Base-by-base conservation (phyloP, 192 early-diverging fungal species). In the Martensiomyces pterosporus region DNA sequence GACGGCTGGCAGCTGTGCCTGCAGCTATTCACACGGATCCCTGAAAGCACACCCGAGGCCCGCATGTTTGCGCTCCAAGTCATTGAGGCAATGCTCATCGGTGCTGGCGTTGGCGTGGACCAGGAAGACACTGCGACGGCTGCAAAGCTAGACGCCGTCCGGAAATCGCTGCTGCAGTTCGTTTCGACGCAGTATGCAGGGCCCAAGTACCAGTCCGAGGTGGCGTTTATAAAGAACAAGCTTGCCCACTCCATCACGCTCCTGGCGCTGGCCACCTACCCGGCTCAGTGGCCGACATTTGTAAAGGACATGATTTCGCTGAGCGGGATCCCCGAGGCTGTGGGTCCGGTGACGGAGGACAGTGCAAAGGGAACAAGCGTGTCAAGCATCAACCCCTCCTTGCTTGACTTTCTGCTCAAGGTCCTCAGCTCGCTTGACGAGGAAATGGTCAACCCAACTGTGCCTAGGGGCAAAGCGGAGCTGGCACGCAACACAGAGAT, bases 1-100 rank as follows among this genome's bases (percentile, higher is more conserved):
- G 84, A 91, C 43, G 93, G 89, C 22, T 96, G 93, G 92, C 82
- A 83, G 64, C 67, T 89, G 27, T 91, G 91, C 60, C 57, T 93
- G 27, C 71, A 81, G 41, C 79, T 94, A 24, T 92, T 92, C 55
- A 79, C 85, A 43, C 76, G 79, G 48, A 69, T 72, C 37, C 85
- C 89, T n/a, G 80, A 80, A 55, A 88, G 88, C 35, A 55, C 79
- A 8, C 77, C 87, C n/a, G 80, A 88, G 52, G 80, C 84, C n/a
- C 84, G 91, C 3, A 78, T 92, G 52, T 91, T 91, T 75, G 82
- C 84, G 40, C 76, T 94, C 17, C 88, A 94, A 59, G 81, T 86
- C 1, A 45, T 97, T 17, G 92, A 94, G 55, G 35, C 64, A 52
- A 64, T 64, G 66, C 44, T 75, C 22, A 39, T 40, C 9, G n/a